These are phyloP conservation scores for Penicillium ochrochloron DNA, from an alignment of 495 filamentous ascomycete species.

Conservation along the genomic window DNA sequence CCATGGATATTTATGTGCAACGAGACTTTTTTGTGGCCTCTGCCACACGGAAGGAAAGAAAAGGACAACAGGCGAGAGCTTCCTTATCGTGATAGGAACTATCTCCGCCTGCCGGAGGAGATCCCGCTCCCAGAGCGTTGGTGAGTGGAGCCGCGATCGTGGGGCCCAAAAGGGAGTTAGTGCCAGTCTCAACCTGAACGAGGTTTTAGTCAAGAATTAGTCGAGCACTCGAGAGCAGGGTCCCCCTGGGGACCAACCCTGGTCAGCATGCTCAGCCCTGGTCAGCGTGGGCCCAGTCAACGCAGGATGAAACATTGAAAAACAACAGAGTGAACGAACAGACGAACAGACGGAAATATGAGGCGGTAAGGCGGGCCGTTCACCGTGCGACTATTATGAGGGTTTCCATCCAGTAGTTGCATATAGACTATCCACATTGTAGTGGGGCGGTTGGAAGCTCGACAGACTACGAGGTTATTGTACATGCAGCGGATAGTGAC, in stretches of 20 bases:
- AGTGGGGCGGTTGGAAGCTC: neutral
- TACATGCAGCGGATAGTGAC: neutral
- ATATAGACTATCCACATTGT: neutral
- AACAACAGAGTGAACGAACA: neutral
- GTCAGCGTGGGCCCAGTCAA: neutral
- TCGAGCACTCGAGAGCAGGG: neutral
- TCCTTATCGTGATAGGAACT: slow-evolving; percentile 37
- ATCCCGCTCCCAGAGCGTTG: slow-evolving; percentile 31
- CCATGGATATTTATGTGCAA: slow-evolving; percentile 56
- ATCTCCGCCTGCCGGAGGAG: slow-evolving; percentile 68
- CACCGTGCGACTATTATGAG: slow-evolving; percentile 19
- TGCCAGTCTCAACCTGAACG: neutral
- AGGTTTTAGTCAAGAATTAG: slow-evolving; percentile 2
- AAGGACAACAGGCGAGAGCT: slow-evolving; percentile 17
- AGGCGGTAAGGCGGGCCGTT: slow-evolving; percentile 39
- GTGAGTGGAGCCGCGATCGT: slow-evolving; percentile 23
- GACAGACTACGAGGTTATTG: slow-evolving; percentile 2
- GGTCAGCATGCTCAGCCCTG: neutral
- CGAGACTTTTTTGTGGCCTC: slow-evolving; percentile 9
- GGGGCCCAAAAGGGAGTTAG: neutral
- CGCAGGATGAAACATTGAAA: neutral
- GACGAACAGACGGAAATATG: neutral
- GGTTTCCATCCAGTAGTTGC: neutral
- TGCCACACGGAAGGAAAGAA: neutral
- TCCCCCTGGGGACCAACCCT: neutral